Evolutionary conservation across 371 early-diverging fungal species (phyloP).

Genomic region (Mucor indicus): DNA sequence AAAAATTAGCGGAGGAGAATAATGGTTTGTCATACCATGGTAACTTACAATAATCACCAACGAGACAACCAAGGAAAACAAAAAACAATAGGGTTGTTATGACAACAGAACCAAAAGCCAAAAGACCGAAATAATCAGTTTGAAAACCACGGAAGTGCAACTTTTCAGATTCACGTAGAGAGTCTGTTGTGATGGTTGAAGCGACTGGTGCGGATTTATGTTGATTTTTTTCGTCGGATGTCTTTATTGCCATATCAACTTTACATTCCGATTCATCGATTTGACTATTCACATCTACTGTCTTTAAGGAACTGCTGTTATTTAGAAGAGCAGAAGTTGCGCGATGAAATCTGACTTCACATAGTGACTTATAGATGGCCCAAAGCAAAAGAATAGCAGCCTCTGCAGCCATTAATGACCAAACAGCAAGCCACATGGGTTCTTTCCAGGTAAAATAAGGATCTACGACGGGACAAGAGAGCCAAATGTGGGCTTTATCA

Average conservation of each 20-base stretch:
- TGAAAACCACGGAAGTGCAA: slow-evolving; percentile 65
- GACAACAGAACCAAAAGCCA: slow-evolving; percentile 51
- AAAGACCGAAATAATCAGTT: slow-evolving; percentile 51
- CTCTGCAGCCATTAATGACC: slow-evolving; percentile 37
- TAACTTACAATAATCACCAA: slow-evolving; percentile 68
- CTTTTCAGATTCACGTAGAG: slow-evolving; percentile 36
- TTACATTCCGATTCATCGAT: slow-evolving; percentile 17
- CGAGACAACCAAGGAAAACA: slow-evolving; percentile 64
- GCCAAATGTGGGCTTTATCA: slow-evolving; percentile 37
- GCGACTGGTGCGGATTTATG: slow-evolving; percentile 9
- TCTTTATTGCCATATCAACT: background rate
- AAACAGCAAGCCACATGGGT: slow-evolving; percentile 58
- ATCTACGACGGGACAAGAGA: slow-evolving; percentile 46
- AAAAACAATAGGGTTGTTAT: slow-evolving; percentile 61
- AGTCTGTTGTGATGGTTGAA: slow-evolving; percentile 2
- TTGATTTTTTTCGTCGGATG: slow-evolving; percentile 2
- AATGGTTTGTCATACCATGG: background rate
- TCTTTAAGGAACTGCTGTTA: background rate
- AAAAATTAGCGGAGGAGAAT: background rate
- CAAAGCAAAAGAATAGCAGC: slow-evolving; percentile 42
- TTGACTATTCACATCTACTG: background rate
- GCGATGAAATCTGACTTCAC: slow-evolving; percentile 15
- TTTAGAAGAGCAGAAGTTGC: background rate
- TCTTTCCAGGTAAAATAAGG: slow-evolving; percentile 53
- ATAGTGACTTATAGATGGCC: slow-evolving; percentile 33